Percentiles rank a stretch among this genome's conserved stretches.
These are phyloP conservation scores for Pythium vanterpoolii DNA, from an alignment of 352 stramenopile genomes.

Conservation along the genomic window DNA sequence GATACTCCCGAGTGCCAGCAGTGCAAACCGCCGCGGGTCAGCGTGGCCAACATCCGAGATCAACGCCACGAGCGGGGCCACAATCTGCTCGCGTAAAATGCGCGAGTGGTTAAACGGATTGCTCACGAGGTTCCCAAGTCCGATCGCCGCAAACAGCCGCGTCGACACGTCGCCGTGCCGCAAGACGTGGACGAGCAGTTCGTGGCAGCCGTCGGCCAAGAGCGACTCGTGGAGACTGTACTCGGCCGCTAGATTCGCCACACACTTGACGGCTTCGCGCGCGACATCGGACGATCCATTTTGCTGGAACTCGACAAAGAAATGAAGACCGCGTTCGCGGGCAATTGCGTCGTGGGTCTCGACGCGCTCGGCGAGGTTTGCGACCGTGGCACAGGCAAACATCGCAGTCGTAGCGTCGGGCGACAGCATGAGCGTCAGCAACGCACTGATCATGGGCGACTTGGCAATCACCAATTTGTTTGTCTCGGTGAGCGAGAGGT, in stretches of 20 bases:
- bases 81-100: conserved; percentile 60
- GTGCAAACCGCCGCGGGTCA: conserved; percentile 73
- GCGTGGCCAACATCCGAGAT: conserved; percentile 33
- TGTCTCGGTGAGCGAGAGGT: conserved; percentile 91
- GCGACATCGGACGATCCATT: conserved; percentile 32
- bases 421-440: conserved; percentile 87
- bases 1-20: conserved; percentile 85
- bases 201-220: conserved; percentile 69
- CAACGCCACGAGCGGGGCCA: conserved; percentile 54
- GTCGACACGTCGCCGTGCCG: conserved; percentile 59
- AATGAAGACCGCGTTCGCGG: conserved; percentile 61
- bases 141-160: conserved; percentile 85
- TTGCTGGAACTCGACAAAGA: conserved; percentile 71
- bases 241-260: conserved; percentile 73
- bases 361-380: conserved; percentile 92
- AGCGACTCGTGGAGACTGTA: conserved; percentile 87
- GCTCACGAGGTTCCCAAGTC: conserved; percentile 88
- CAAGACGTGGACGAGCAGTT: conserved; percentile 79
- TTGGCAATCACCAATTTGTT: conserved; percentile 93
- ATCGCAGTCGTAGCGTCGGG: conserved; percentile 62
- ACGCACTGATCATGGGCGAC: conserved; percentile 68
- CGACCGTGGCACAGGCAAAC: conserved; percentile 81
- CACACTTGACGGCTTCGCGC: conserved; percentile 69
- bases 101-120: conserved; percentile 80
- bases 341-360: conserved; percentile 87